Percentiles rank a stretch among this genome's conserved stretches.
Evolutionary conservation across 345 rosid genomes (phyloP).

Genomic region (Microthlaspi erraticum): DNA sequence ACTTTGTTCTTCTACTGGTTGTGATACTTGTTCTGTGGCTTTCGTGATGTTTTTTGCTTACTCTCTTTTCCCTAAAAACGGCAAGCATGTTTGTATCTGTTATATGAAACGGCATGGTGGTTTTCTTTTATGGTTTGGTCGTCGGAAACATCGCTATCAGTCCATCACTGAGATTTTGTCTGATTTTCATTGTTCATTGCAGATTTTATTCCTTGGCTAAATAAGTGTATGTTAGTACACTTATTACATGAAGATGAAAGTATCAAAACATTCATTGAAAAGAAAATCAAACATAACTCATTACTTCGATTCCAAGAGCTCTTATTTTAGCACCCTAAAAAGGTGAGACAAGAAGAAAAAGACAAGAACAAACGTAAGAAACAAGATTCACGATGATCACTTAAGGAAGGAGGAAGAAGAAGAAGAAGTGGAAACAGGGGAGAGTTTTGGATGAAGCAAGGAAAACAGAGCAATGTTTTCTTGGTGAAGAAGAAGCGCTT

Average conservation of each 20-base stretch:
- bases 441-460: slow-evolving; percentile 53
- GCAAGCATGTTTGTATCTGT: slow-evolving; percentile 25
- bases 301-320: no score
- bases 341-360: no score
- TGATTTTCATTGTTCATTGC: no score
- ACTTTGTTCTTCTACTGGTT: slow-evolving; percentile 7
- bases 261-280: no score
- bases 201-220: no score
- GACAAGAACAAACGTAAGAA: slow-evolving; percentile 8
- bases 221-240: no score
- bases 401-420: slow-evolving; percentile 2
- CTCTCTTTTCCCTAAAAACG: background rate
- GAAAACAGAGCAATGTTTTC: slow-evolving; percentile 65
- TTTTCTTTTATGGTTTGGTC: background rate
- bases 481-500: slow-evolving; percentile 64
- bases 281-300: no score
- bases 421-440: slow-evolving; percentile 24
- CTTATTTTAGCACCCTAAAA: no score
- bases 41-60: slow-evolving; percentile 20
- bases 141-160: slow-evolving; percentile 3
- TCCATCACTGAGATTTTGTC: no score
- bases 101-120: slow-evolving; percentile 12
- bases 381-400: slow-evolving; percentile 3
- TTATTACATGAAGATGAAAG: no score
- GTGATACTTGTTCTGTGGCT: slow-evolving; percentile 10